A percentile compares a stretch with the other conserved stretches of the same genome.
Evolutionary conservation across 2,329 filamentous ascomycete genomes (phyloP).

Genomic region (Reticulascus tulasneorum): DNA sequence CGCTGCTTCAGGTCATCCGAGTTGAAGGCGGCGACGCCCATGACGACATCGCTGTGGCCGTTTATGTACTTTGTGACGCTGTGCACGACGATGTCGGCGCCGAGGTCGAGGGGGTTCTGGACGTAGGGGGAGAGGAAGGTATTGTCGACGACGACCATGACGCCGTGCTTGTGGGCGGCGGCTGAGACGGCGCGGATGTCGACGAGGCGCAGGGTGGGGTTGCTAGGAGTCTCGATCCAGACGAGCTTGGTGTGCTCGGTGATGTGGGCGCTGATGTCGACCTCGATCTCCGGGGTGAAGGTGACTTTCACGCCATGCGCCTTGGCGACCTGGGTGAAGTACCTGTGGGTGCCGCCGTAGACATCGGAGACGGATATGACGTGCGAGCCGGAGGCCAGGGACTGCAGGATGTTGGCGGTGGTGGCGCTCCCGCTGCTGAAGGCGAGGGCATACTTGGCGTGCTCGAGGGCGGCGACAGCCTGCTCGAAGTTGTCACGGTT

Average conservation of each 20-base stretch:
- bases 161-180: constrained; percentile 80
- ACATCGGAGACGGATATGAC: constrained; percentile 96
- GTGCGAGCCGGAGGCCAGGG: constrained; percentile 83
- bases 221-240: constrained; percentile 95
- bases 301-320: constrained; percentile 93
- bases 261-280: constrained; percentile 81
- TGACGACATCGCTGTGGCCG: constrained; percentile 92
- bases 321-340: constrained; percentile 96
- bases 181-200: constrained; percentile 85
- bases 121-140: constrained; percentile 96
- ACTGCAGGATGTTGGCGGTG: constrained; percentile 90
- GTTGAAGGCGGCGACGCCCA: constrained; percentile 97
- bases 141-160: constrained; percentile 98
- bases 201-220: constrained; percentile 88
- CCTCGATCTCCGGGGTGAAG: constrained; percentile 88
- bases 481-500: constrained; percentile 94
- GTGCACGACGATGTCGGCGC: constrained; percentile 95
- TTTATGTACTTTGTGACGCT: constrained; percentile 99
- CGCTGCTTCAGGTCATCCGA: constrained; percentile 71
- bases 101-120: constrained; percentile 92
- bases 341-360: constrained; percentile 95
- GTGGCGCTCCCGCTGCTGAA: constrained; percentile 93
- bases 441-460: constrained; percentile 86
- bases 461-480: constrained; percentile 86
- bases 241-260: constrained; percentile 85